Evolutionary conservation across 805 yeast species (phyloP).

Genomic region (Candida jianshihensis): DNA sequence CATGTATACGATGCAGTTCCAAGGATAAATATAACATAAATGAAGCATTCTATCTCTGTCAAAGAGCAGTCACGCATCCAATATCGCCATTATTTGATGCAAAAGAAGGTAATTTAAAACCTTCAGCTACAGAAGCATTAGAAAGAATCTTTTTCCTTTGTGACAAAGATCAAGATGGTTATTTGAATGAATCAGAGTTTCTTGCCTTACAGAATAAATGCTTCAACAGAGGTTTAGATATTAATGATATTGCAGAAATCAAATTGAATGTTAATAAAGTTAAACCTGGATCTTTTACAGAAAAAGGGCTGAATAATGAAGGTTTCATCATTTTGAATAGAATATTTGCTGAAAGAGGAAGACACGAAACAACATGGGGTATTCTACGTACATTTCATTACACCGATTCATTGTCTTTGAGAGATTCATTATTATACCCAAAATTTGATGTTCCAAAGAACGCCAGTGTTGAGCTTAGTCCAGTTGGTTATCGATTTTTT

Average conservation of each 20-base stretch:
- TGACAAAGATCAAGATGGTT: slow-evolving; percentile 89
- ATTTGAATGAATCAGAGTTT: slow-evolving; percentile 64
- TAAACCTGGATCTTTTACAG: slow-evolving; percentile 27
- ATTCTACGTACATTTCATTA: slow-evolving; percentile 82
- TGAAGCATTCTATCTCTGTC: slow-evolving; percentile 90
- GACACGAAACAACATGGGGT: slow-evolving; percentile 98
- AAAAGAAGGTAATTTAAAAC: slow-evolving; percentile 78
- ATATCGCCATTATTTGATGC: slow-evolving; percentile 89
- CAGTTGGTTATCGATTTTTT: slow-evolving; percentile 83
- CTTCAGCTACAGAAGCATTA: slow-evolving; percentile 68
- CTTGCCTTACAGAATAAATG: slow-evolving; percentile 64
- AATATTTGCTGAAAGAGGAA: slow-evolving; percentile 80
- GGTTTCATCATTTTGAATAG: slow-evolving; percentile 78
- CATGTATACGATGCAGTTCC: slow-evolving; percentile 86
- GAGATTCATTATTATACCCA: slow-evolving; percentile 76
- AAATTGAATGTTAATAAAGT: slow-evolving; percentile 28
- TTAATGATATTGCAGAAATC: slow-evolving; percentile 41
- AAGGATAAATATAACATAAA: slow-evolving; percentile 77
- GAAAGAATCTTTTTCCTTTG: slow-evolving; percentile 76
- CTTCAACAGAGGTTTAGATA: slow-evolving; percentile 52
- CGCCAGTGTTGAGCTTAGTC: slow-evolving; percentile 86
- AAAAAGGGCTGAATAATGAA: slow-evolving; percentile 55
- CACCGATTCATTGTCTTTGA: slow-evolving; percentile 83
- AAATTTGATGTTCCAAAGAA: slow-evolving; percentile 63
- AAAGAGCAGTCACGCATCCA: slow-evolving; percentile 88